Base-by-base conservation (phyloP, 2,329 filamentous ascomycete genomes). In the Hymenoscyphus fructigenus region DNA sequence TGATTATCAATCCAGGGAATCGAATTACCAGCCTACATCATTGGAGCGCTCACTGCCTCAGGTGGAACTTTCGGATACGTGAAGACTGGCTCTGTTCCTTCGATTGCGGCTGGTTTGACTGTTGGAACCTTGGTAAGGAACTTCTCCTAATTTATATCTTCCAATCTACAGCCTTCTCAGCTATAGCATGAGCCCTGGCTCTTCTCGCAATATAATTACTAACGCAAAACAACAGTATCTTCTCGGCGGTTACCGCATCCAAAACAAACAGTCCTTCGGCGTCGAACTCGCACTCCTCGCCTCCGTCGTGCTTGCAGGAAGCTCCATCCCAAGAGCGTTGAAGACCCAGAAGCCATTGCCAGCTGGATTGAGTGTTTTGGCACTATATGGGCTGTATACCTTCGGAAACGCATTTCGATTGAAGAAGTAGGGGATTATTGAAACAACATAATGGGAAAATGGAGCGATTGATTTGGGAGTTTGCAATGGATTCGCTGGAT, bases 1-100 rank as follows among this genome's bases (percentile, higher is more conserved):
- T 67, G 29, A 68, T 60, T 44, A 55, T 28, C 14, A 38, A 61
- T 57, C 32, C 55, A 74, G 74, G 75, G 75, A 67, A 78, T 84
- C 68, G 79, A 83, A 71, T 84, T 80, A 74, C 88, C 92, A 75
- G 92, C 94, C 69, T 91, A 89, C 78, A 77, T 91, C 74, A 88
- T 98, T 74, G 91, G 91, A 67, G 83, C 87, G 69, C 83, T 98
- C 65, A 97, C 93, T 65, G 92, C 93, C 60, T 84, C 90, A 64
- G 95, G 95, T 72, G 95, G 95, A 69, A 89, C 91, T 66, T 90
- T 91, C 75, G 95, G 95, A 75, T 99, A 92, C 79, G 82, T 89
- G 56, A 88, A 89, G 76, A 95, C 93, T 0, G 86, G 92, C 65
- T 98, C 93, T 28, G 77, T 97, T 59, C 94, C 94, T 44, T 97